Base-by-base conservation (phyloP, 345 rosid species). In the Eucalyptus cloeziana region DNA sequence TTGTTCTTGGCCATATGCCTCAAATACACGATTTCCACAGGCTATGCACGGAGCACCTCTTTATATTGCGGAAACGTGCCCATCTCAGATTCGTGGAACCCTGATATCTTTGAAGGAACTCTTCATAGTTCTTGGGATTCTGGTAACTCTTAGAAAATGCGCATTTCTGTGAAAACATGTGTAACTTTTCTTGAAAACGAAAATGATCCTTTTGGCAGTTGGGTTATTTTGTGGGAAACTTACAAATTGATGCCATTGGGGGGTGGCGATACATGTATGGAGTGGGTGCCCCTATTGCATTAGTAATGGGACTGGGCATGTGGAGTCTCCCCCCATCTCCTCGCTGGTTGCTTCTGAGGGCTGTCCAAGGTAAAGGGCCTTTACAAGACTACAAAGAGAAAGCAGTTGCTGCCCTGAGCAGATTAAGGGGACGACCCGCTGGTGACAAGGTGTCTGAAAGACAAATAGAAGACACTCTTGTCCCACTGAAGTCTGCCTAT, bases 11-110 rank as follows among this genome's bases (percentile, higher is more conserved):
- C 47, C 87, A 43, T 21, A 24, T 17, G 67, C 87, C 40, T n/a
- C 85, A 76, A 71, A 76, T 76, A 76, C 85, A 10, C 5, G 9
- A 76, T 76, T 76, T 76, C 85, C 85, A 90, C 94, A 97, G 99
- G 99, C 99, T 80, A 97, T 97, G 99, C 99, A 96, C 40, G 99
- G 99, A 47, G 99, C 98, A 93, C 99, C 99, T 69, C 97, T 96
- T 45, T 97, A 96, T 91, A 96, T 97, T 87, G 99, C 99, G 86
- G 99, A 97, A 93, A 97, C 99, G 87, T 97, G 99, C 89, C 99
- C 99, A 7, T 94, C 99, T 92, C 96, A 96, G 92, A 97, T 96
- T 90, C 98, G 98, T 86, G 99, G 99, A 94, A 97, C 99, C 89
- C 92, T 97, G 25, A 94, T 97, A 90, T 97, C 99, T 85, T 93